These are phyloP conservation scores for Podaxis pistillaris DNA, from an alignment of 768 basidiomycete genomes.

Conservation along the genomic window DNA sequence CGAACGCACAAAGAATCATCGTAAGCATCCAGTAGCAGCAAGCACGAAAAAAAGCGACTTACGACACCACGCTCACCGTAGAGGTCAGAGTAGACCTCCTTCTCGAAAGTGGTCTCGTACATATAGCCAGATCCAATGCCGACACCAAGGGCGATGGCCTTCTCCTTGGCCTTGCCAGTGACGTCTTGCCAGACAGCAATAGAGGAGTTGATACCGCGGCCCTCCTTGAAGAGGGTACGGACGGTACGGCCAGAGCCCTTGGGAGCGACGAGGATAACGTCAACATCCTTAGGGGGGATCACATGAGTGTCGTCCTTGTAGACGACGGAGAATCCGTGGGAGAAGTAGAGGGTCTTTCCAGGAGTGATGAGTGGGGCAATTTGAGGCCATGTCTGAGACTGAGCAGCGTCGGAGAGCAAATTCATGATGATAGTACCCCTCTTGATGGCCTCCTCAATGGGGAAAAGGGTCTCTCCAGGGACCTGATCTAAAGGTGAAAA, in stretches of 20 bases:
- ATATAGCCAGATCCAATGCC: constrained; percentile 95
- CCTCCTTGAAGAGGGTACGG: constrained; percentile 99
- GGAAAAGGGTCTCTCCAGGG: constrained; percentile 95
- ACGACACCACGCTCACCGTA: constrained; percentile 99
- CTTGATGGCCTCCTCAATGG: constrained; percentile 96
- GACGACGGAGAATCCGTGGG: constrained; percentile 98
- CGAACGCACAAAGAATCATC: constrained; percentile 12
- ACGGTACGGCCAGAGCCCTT: constrained; percentile 99
- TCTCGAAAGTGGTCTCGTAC: constrained; percentile 99
- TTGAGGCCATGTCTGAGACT: constrained; percentile 91
- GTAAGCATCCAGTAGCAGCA: constrained; percentile 8
- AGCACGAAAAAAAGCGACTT: constrained; percentile 33
- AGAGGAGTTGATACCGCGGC: constrained; percentile 95
- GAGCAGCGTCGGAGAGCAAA: constrained; percentile 98
- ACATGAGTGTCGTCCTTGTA: constrained; percentile 98
- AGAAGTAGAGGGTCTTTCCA: constrained; percentile 99
- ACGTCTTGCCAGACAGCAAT: constrained; percentile 97
- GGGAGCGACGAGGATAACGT: constrained; percentile 98
- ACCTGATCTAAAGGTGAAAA: constrained; percentile 45
- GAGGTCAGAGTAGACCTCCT: constrained; percentile 99
- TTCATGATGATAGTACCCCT: constrained; percentile 99
- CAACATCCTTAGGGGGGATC: constrained; percentile 87
- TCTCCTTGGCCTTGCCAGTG: constrained; percentile 96
- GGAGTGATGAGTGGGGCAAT: constrained; percentile 95
- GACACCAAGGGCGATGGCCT: constrained; percentile 92